Base-by-base conservation (phyloP, 306 rosid genomes). In the Morella rubra region DNA sequence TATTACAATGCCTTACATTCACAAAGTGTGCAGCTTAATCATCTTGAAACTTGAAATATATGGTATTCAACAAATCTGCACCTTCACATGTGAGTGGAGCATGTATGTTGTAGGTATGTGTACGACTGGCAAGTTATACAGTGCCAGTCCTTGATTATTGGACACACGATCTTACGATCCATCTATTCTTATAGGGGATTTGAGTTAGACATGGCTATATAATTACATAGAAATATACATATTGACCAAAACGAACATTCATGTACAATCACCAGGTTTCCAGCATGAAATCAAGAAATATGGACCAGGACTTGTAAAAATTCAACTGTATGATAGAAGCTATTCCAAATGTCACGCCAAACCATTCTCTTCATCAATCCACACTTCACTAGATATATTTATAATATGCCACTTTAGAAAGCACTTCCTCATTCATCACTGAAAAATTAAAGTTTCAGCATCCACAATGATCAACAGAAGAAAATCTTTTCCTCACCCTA, bases 401-500 rank as follows among this genome's bases (percentile, higher is more conserved):
- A 61, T 32, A 9, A 61, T 7, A 62, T 40, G 69, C 44, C 47
- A 37, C 47, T 15, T 62, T 37, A 62, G 16, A 6, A 19, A 27
- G 5, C n/a, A 52, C 19, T 61, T 61, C 44, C 44, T 61, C 68
- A 61, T 27, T 32, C 14, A 61, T 32, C 44, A 4, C 19, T 9
- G 5, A 44, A 61, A 61, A 32, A 61, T 8, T 7, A 27, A 61
- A 66, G 50, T n/a, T 66, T 66, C 71, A 42, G 50, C 22, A 18
- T 8, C 12, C 24, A 8, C 62, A 76, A 58, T 53, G 44, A 44
- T 53, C n/a, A 44, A 14, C 32, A 44, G 53, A 27, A 32, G 24
- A 72, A 45, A 78, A 55, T 9, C 42, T 73, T 42, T 73, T 71
- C n/a, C 82, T 92, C 88, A 96, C 99, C 92, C 86, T 87, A 41